Base-by-base conservation (phyloP, 805 yeast genomes). In the Vanderwaltozyma polyspora region DNA sequence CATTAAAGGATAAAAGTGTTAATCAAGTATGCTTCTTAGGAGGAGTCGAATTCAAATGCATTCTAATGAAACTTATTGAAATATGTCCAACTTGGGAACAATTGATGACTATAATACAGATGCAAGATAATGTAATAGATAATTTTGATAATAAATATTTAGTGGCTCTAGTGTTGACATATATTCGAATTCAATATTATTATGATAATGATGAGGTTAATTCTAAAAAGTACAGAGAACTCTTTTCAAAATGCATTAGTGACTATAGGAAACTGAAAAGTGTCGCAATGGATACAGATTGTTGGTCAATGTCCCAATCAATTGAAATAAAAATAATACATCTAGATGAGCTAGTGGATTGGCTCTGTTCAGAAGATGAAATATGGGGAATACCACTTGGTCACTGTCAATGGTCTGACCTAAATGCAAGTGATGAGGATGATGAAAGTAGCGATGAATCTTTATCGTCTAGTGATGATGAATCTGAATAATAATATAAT, bases 311-410 rank as follows among this genome's bases (percentile, higher is more conserved):
- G 21, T 46, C 57, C 3, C 47, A 46, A 15, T 32, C 18, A 13
- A 34, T 45, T 16, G 34, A 29, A 5, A 48, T 51, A 5, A 30
- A 37, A 16, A 37, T 74, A 34, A 59, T 63, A 5, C 68, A 74
- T 48, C 66, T 89, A 60, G 97, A 89, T 55, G 89, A 78, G 49
- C 70, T 78, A 49, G 69, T 75, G 0, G 95, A 89, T 46, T 58
- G 60, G 27, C 51, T 89, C 31, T 53, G 79, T 18, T 61, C 50
- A 1, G 63, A 68, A 24, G 72, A 70, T 25, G 66, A 84, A 39
- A 78, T 80, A 15, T 70, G 81, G 44, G 95, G 83, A 31, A 60
- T 86, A 34, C 73, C 82, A 2, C 51, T 89, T 31, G 94, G 95
- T 42, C 84, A 43, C 41, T 85, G 51, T 51, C 65, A 40, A 28